Evolutionary conservation across 768 basidiomycete genomes (phyloP), one percentile per base, ranked within the genome.

Genomic region (Tulasnella sp.): DNA sequence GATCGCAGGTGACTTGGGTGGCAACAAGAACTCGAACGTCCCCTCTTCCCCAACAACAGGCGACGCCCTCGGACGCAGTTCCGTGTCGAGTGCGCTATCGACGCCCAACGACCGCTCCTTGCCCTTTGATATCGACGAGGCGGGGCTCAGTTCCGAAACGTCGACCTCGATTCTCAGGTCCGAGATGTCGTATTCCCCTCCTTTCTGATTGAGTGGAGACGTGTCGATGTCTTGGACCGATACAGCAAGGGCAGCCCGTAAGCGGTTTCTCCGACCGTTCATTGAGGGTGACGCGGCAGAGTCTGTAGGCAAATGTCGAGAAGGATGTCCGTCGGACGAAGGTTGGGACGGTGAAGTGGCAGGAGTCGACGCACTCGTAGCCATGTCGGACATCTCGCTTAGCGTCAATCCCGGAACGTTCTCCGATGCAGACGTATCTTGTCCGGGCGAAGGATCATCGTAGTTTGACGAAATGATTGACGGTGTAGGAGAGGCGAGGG

Each of bases 221-320:
- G 41, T 44, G n/a, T 70, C 69, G 26, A 72, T 39, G 19, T 72
- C 71, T 34, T 72, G 71, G 17, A 72, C 71, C 71, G 71, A 63
- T 3, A 72, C 62, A 35, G 71, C 71, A 59, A 72, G 44, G 34
- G 71, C 52, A 35, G 71, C 71, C n/a, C 71, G 52, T 22, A 72
- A 39, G 34, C 71, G 35, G 7, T 40, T 39, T 36, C 65, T 63
- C 34, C 52, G 34, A 64, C 36, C 34, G 1, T 41, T 37, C 35
- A 26, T 12, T 22, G n/a, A n/a, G n/a, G n/a, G n/a, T n/a, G 71
- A 72, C 17, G n/a, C 36, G 2, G 37, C 39, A 19, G 71, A 72
- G 22, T 72, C 59, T 9, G n/a, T 63, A 7, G 71, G 65, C 26
- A 64, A 2, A 5, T 34, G 71, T 17, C 62, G 37, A 19, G 36